Evolutionary conservation across 257 asterid genomes (phyloP).

Genomic region (Salvia hispanica): DNA sequence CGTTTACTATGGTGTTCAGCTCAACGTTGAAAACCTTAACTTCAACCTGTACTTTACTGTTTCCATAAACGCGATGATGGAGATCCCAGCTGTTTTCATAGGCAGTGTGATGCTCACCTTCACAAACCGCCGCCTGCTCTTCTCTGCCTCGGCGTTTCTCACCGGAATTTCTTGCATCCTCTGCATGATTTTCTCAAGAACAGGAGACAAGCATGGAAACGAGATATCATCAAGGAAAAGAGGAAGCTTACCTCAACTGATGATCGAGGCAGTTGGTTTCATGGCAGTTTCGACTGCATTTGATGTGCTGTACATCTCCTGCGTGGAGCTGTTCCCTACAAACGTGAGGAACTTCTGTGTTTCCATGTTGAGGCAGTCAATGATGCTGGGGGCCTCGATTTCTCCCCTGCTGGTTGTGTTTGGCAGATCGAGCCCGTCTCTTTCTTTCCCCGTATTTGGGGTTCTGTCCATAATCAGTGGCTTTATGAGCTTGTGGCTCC

Average conservation of each 20-base stretch:
- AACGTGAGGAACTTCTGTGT: constrained; percentile 52
- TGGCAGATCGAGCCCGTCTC: constrained; percentile 51
- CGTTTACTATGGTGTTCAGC: constrained; percentile 59
- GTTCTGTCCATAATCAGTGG: constrained; percentile 45
- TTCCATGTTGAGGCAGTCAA: constrained; percentile 51
- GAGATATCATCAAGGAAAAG: constrained; percentile 7
- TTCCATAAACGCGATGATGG: constrained; percentile 60
- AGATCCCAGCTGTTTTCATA: constrained; percentile 60
- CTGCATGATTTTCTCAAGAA: constrained; percentile 42
- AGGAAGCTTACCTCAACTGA: constrained; percentile 48
- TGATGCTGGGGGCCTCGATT: constrained; percentile 60
- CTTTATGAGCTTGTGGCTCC: constrained; percentile 50
- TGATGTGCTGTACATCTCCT: constrained; percentile 54
- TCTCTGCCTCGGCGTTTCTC: constrained; percentile 45
- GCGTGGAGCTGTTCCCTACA: constrained; percentile 60
- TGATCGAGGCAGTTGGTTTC: constrained; percentile 49
- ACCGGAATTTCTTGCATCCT: constrained; percentile 45
- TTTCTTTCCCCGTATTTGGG: constrained; percentile 45
- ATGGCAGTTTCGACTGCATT: constrained; percentile 56
- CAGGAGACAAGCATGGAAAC: not conserved
- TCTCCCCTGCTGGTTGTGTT: constrained; percentile 51
- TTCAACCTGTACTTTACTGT: constrained; percentile 56
- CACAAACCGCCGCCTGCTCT: constrained; percentile 46
- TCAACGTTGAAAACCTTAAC: constrained; percentile 59
- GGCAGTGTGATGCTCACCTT: constrained; percentile 51